Conservation (phyloP, 805 yeast species). For the Ogataea pini region DNA sequence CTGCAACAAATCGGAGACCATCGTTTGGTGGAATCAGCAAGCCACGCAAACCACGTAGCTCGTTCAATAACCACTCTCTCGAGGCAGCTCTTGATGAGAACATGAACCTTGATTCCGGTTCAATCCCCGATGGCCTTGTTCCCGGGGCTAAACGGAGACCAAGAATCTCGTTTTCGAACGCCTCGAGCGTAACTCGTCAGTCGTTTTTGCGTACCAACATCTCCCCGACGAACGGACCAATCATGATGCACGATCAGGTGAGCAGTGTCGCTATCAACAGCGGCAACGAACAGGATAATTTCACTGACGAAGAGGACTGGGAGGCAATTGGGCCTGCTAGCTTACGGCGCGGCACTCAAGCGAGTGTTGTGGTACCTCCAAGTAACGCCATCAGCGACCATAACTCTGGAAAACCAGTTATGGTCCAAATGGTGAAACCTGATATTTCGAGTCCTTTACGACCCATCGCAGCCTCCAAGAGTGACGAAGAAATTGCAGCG, state of each 20-base stretch:
- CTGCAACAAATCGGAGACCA: conserved; percentile 29
- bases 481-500: conserved; percentile 39
- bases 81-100: conserved; percentile 35
- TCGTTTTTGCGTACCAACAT: conserved; percentile 40
- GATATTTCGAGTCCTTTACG: conserved; percentile 16
- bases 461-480: conserved; percentile 16
- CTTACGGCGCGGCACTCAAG: conserved; percentile 37
- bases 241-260: conserved; percentile 29
- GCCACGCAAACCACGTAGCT: conserved; percentile 36
- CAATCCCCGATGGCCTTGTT: conserved; percentile 29
- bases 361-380: conserved; percentile 25
- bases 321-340: conserved; percentile 80
- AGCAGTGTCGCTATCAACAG: conserved; percentile 29
- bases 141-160: conserved; percentile 31
- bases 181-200: conserved; percentile 38
- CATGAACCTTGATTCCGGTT: conserved; percentile 25
- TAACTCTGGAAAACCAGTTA: conserved; percentile 11
- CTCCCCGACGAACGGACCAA: conserved; percentile 30
- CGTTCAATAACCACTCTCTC: conserved; percentile 34
- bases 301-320: conserved; percentile 98
- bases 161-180: conserved; percentile 37
- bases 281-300: conserved; percentile 45
- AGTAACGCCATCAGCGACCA: conserved; percentile 17
- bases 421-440: conserved; percentile 21
- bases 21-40: conserved; percentile 38